These are phyloP conservation scores for Dryadomyces quercivorus DNA, from an alignment of 2,329 filamentous ascomycete genomes.

Conservation along the genomic window DNA sequence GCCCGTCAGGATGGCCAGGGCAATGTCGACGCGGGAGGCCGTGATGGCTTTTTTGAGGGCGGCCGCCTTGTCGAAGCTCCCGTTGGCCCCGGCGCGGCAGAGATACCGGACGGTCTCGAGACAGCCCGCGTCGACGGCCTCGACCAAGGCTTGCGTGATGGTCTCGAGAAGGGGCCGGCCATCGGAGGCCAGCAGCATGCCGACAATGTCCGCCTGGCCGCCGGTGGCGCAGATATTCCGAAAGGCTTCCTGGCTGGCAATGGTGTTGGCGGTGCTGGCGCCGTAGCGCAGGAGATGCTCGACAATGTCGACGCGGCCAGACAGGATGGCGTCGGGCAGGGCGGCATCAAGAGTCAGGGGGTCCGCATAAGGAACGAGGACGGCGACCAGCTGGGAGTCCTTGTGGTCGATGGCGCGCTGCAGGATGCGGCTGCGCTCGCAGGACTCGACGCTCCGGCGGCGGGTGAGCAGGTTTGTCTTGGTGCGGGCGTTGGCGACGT, in stretches of 20 bases:
- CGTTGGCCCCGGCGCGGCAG: conserved; percentile 40
- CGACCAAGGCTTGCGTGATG: conserved; percentile 38
- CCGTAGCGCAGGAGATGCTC: conserved; percentile 38
- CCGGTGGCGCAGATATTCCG: conserved; percentile 35
- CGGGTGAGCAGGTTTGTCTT: conserved; percentile 35
- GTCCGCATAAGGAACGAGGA: conserved; percentile 41
- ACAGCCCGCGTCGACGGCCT: conserved; percentile 36
- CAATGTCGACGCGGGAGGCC: conserved; percentile 39
- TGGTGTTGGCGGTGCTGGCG: conserved; percentile 33
- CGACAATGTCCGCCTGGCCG: conserved; percentile 32
- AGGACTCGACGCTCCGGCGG: conserved; percentile 35
- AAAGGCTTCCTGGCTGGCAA: conserved; percentile 41
- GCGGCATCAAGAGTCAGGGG: conserved; percentile 34
- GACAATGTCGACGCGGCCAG: conserved; percentile 28
- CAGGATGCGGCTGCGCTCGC: conserved; percentile 35
- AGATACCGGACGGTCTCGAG: conserved; percentile 37
- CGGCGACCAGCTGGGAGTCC: conserved; percentile 39
- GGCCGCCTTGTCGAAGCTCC: conserved; percentile 36
- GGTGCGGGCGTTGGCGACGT: conserved; percentile 31
- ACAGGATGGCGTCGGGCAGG: conserved; percentile 35
- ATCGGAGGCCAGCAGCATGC: conserved; percentile 35
- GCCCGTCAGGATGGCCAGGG: conserved; percentile 40
- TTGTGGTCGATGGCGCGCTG: conserved; percentile 42
- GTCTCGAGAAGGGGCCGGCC: conserved; percentile 29
- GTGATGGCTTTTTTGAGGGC: conserved; percentile 38